Evolutionary conservation across 306 rosid species (phyloP), one percentile per base, ranked within the genome.

Genomic region (Dalbergia cultrata): DNA sequence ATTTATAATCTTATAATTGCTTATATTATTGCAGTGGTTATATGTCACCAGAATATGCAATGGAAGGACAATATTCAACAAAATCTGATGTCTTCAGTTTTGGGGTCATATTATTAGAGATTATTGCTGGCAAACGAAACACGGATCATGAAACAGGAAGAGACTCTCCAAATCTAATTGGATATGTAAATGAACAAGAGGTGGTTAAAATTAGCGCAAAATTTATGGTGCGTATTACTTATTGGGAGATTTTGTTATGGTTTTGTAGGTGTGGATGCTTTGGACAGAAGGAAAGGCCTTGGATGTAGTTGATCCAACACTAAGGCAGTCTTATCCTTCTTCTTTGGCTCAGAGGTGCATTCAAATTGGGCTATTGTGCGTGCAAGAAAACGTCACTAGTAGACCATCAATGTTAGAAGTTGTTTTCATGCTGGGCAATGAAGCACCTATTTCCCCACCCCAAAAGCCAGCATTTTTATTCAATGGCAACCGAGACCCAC

Each of bases 351-450:
- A 69, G n/a, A 87, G 86, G 81, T 92, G 94, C 84, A 63, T 89
- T 21, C 89, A 87, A 21, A 87, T 87, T 70, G 90, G 87, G 17
- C 82, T 90, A 9, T 45, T 89, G 31, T 89, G 92, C 7, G 78
- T 87, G 56, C 95, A 89, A 69, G 97, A 92, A 68, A 60, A 78
- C 65, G 65, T 70, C 8, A 44, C 3, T 3, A 22, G 79, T 49
- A 63, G 92, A 18, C 94, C 94, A 41, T 76, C 86, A 61, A 88
- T 90, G 94, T 33, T 37, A 17, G 89, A 85, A 5, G 84, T 85
- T 78, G 79, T 87, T 7, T 89, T 87, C 85, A 90, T 88, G 92
- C 68, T 90, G 12, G 60, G 82, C 3, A 87, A 87, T 70, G 92
- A 90, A 81, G 70, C 87, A 13, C 70, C 60, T 81, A 81, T 83